phyloP scores from a whole-genome alignment of 345 rosid genomes.

The Schrenkiella parvula region DNA sequence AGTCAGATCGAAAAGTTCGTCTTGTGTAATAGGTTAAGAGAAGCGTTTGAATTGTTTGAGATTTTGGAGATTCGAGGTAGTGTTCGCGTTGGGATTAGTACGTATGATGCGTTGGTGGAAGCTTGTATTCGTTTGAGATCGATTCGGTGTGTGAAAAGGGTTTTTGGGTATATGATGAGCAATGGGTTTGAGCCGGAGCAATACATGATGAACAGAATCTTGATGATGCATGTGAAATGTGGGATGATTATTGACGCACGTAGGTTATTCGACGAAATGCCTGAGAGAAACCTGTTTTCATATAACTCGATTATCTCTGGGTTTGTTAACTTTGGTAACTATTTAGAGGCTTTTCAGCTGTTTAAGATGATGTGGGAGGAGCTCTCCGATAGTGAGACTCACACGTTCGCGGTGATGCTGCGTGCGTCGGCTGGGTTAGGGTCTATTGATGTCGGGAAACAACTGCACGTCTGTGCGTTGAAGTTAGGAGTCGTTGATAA shows the following conservation, averaged over 20 bases:
- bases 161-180: conserved; percentile 47
- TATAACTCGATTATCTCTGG: conserved; percentile 63
- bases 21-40: conserved; percentile 45
- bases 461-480: conserved; percentile 61
- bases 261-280: conserved; percentile 68
- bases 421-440: conserved; percentile 74
- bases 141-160: conserved; percentile 62
- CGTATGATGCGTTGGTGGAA: conserved; percentile 69
- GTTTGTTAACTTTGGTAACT: conserved; percentile 55
- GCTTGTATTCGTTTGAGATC: conserved; percentile 77
- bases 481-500: conserved; percentile 49
- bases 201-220: conserved; percentile 65
- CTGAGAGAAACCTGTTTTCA: conserved; percentile 57
- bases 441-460: conserved; percentile 50
- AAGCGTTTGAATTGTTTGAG: conserved; percentile 88
- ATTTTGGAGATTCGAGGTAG: conserved; percentile 54
- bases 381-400: conserved; percentile 52
- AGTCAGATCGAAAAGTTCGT: conserved; percentile 76
- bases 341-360: conserved; percentile 56
- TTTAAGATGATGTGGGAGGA: conserved; percentile 78
- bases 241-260: conserved; percentile 78
- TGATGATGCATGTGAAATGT: conserved; percentile 65
- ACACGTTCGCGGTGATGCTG: conserved; percentile 53
- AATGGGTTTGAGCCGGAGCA: conserved; percentile 54
- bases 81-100: conserved; percentile 44